Evolutionary conservation across 768 basidiomycete genomes (phyloP).

Genomic region (Calocybe cyanea): DNA sequence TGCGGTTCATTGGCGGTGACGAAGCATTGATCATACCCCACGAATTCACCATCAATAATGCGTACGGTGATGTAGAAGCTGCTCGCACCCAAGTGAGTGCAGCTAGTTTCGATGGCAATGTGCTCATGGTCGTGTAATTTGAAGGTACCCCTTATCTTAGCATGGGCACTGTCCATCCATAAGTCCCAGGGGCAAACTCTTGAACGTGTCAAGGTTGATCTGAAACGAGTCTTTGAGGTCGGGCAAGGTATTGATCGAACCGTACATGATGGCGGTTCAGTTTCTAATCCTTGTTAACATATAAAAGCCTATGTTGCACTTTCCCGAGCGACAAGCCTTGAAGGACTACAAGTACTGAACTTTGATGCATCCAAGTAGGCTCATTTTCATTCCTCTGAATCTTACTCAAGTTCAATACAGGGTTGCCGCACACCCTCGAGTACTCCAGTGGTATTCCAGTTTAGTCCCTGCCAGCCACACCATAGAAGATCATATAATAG

Average conservation of each 20-base stretch:
- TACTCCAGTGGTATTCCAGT: constrained; percentile 49
- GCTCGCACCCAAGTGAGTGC: constrained; percentile 49
- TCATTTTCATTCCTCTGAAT: not conserved
- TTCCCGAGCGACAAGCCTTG: constrained; percentile 69
- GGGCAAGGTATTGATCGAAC: constrained; percentile 56
- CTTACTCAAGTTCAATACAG: constrained; percentile 28
- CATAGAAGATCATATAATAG: constrained; percentile 4
- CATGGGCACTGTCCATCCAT: constrained; percentile 87
- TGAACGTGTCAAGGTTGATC: constrained; percentile 77
- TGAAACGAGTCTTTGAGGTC: not conserved
- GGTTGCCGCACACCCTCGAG: constrained; percentile 61
- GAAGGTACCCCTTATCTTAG: constrained; percentile 74
- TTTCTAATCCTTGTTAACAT: not conserved
- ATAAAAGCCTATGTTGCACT: constrained; percentile 70
- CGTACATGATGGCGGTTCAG: not conserved
- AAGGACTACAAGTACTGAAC: constrained; percentile 58
- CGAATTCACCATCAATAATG: constrained; percentile 64
- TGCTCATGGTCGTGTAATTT: not conserved
- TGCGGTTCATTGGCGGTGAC: constrained; percentile 50
- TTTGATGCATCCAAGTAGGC: constrained; percentile 59
- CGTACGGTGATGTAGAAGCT: constrained; percentile 56
- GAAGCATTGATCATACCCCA: constrained; percentile 47
- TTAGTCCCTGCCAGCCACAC: not conserved
- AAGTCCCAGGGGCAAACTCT: constrained; percentile 92
- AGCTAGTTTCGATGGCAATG: not conserved